These are phyloP conservation scores for Penicillium sp. DNA, from an alignment of 2,329 filamentous ascomycete genomes.

Conservation along the genomic window DNA sequence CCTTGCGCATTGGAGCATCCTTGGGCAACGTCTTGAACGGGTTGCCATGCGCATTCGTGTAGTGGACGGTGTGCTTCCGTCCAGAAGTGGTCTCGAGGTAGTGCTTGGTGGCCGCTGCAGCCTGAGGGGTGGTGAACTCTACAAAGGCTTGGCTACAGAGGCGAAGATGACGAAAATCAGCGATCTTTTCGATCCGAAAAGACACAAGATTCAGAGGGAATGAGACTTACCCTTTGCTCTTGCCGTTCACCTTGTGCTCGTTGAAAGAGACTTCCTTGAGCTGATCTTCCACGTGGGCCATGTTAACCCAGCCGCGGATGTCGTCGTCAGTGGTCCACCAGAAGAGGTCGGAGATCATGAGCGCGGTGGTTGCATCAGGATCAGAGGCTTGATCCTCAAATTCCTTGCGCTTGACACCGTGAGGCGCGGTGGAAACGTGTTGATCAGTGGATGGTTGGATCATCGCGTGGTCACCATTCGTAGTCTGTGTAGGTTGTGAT, in stretches of 20 bases:
- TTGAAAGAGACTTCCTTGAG: slow-evolving; percentile 94
- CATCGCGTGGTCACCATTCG: slow-evolving; percentile 14
- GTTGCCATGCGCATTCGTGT: slow-evolving; percentile 75
- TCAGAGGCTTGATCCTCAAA: slow-evolving; percentile 58
- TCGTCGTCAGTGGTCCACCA: slow-evolving; percentile 99
- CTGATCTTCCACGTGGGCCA: slow-evolving; percentile 79
- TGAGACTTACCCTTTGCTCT: slow-evolving; percentile 83
- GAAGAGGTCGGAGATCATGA: slow-evolving; percentile 85
- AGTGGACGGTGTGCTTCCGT: slow-evolving; percentile 71
- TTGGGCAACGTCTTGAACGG: slow-evolving; percentile 91
- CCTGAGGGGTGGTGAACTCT: slow-evolving; percentile 80
- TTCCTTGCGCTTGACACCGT: slow-evolving; percentile 65
- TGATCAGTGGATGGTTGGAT: slow-evolving; percentile 19
- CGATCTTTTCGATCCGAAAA: not conserved
- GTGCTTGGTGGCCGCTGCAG: slow-evolving; percentile 81
- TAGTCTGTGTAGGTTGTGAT: slow-evolving; percentile 3
- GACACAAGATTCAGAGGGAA: not conserved
- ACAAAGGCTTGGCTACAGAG: slow-evolving; percentile 70
- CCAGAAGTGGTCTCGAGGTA: slow-evolving; percentile 67
- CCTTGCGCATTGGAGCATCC: slow-evolving; percentile 74
- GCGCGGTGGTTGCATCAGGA: slow-evolving; percentile 65
- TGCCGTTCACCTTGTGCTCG: slow-evolving; percentile 98
- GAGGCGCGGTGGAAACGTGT: slow-evolving; percentile 44
- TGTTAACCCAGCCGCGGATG: slow-evolving; percentile 79
- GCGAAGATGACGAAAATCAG: not conserved